A percentile compares a stretch with the other conserved stretches of the same genome.
phyloP scores from a whole-genome alignment of 108 stramenopile genomes.

The Asterionellopsis glacialis region DNA sequence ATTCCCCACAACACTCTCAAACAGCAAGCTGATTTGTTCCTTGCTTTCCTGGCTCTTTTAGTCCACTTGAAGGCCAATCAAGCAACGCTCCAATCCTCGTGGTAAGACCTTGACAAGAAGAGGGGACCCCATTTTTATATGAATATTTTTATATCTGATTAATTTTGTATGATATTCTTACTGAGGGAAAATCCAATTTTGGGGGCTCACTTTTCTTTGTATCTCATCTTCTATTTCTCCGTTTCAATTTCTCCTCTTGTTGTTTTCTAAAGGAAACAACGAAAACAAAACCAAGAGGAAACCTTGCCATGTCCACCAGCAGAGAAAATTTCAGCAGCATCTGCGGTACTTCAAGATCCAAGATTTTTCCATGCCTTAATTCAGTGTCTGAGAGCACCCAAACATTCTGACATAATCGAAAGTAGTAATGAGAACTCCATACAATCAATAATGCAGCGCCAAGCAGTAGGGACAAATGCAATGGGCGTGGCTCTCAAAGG shows the following conservation, averaged over 20 bases:
- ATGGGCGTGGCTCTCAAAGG: not conserved
- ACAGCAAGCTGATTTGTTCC: conserved; percentile 25
- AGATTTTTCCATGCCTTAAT: conserved; percentile 29
- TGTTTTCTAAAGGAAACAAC: too few species aligned
- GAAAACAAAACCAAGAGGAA: too few species aligned
- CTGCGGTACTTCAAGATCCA: conserved; percentile 36
- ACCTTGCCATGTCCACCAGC: conserved; percentile 21
- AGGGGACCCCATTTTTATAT: conserved; percentile 13
- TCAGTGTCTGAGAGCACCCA: conserved; percentile 23
- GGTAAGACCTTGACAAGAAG: conserved; percentile 26
- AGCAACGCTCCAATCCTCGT: conserved; percentile 15
- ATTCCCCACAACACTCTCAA: conserved; percentile 15
- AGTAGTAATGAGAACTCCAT: conserved; percentile 10
- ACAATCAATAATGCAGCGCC: not conserved
- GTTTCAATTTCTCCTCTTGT: too few species aligned
- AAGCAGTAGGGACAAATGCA: conserved; percentile 8
- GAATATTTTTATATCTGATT: too few species aligned
- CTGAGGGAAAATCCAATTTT: too few species aligned
- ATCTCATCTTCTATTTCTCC: too few species aligned
- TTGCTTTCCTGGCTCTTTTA: conserved; percentile 32
- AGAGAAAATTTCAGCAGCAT: conserved; percentile 39
- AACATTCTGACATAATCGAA: not conserved
- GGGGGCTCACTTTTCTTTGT: too few species aligned
- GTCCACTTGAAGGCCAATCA: conserved; percentile 37
- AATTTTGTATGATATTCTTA: too few species aligned